Evolutionary conservation across 176 grass and related monocot genomes (phyloP).

Genomic region (Aegilops longissima): DNA sequence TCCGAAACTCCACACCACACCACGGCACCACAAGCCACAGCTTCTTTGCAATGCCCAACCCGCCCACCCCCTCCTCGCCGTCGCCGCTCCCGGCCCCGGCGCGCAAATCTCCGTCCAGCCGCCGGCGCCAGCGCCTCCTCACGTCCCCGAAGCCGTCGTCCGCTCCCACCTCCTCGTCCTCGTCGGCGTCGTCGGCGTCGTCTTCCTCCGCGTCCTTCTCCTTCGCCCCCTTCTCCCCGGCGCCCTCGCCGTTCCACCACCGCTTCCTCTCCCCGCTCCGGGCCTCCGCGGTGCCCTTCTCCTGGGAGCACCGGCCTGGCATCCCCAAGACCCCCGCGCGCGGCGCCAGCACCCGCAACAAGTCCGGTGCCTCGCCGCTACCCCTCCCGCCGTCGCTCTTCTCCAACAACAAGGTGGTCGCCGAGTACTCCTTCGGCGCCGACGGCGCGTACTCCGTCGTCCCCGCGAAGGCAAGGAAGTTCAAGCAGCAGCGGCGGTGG

Average conservation of each 20-base stretch:
- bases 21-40: not conserved
- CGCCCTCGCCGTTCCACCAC: slow-evolving; percentile 55
- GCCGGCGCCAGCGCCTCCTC: not conserved
- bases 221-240: slow-evolving; percentile 32
- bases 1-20: not conserved
- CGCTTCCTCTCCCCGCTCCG: slow-evolving; percentile 53
- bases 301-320: slow-evolving; percentile 79
- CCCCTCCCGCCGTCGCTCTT: slow-evolving; percentile 52
- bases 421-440: slow-evolving; percentile 19
- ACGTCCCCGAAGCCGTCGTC: not conserved
- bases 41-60: slow-evolving; percentile 28
- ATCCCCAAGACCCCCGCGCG: slow-evolving; percentile 67
- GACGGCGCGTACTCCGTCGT: not conserved
- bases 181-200: not conserved
- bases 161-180: not conserved
- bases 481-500: slow-evolving; percentile 2
- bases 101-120: not conserved
- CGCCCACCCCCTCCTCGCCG: slow-evolving; percentile 2
- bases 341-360: not conserved
- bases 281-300: slow-evolving; percentile 66
- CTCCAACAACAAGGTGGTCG: slow-evolving; percentile 36
- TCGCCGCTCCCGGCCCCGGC: not conserved
- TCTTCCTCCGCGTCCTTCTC: slow-evolving; percentile 31
- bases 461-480: slow-evolving; percentile 22
- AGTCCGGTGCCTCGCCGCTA: slow-evolving; percentile 33